These are phyloP conservation scores for Leptographium radiaticola DNA, from an alignment of 2,329 filamentous ascomycete species.

Conservation along the genomic window DNA sequence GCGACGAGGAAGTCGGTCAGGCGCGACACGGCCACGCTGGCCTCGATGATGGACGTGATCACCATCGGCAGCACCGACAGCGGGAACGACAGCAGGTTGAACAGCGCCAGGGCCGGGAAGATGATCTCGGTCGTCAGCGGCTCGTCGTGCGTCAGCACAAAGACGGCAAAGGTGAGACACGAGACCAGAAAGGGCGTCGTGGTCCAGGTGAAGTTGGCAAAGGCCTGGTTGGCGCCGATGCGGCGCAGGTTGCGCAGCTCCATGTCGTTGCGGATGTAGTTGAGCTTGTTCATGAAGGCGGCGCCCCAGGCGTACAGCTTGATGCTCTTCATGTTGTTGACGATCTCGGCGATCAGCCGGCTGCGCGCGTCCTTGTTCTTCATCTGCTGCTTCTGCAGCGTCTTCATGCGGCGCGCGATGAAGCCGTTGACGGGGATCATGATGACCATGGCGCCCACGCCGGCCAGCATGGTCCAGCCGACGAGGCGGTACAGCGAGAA, in stretches of 20 bases:
- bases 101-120: conserved; percentile 84
- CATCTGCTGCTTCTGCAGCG: conserved; percentile 91
- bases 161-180: conserved; percentile 90
- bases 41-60: conserved; percentile 91
- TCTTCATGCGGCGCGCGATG: conserved; percentile 88
- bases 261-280: conserved; percentile 87
- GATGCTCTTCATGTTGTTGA: conserved; percentile 99
- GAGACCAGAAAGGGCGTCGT: conserved; percentile 96
- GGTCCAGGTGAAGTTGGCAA: conserved; percentile 97
- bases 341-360: conserved; percentile 87
- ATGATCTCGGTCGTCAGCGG: conserved; percentile 90
- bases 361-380: conserved; percentile 96
- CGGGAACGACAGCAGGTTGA: conserved; percentile 93
- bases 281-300: conserved; percentile 95
- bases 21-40: conserved; percentile 79
- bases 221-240: conserved; percentile 85
- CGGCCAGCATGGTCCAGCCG: conserved; percentile 88
- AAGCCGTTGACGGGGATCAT: conserved; percentile 96
- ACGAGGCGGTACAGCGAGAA: conserved; percentile 90
- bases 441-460: conserved; percentile 85
- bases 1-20: conserved; percentile 74
- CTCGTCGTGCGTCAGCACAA: conserved; percentile 68
- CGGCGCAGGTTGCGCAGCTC: conserved; percentile 92
- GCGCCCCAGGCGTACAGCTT: conserved; percentile 97
- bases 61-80: conserved; percentile 94